Percentiles rank a stretch among this genome's conserved stretches.
These are phyloP conservation scores for Hydrangea macrophylla DNA, from an alignment of 148 eudicot species.

Conservation along the genomic window DNA sequence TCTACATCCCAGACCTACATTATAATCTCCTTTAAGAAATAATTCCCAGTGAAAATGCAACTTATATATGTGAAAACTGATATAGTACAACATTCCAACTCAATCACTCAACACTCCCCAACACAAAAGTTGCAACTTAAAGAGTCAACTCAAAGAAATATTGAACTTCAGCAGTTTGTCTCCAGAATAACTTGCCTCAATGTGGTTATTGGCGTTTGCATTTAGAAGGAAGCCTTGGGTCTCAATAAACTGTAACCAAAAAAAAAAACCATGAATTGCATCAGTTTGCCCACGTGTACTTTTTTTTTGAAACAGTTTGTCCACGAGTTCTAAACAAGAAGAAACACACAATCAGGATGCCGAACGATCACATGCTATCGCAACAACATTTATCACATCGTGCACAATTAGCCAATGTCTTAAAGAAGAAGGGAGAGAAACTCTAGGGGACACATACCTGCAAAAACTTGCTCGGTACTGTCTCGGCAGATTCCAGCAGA, in stretches of 20 bases:
- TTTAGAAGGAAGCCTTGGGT: slow-evolving; percentile 71
- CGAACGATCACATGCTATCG: neutral
- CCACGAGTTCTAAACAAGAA: slow-evolving; percentile 1
- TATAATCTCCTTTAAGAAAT: slow-evolving; percentile 9
- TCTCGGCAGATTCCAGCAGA: slow-evolving; percentile 60
- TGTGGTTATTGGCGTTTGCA: slow-evolving; percentile 57
- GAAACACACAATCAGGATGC: neutral
- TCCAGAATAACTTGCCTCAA: slow-evolving; percentile 59
- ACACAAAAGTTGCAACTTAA: neutral
- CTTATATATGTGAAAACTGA: neutral
- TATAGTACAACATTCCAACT: neutral
- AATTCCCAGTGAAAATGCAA: neutral
- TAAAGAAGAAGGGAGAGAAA: neutral
- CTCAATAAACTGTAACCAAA: slow-evolving; percentile 62
- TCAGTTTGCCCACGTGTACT: slow-evolving; percentile 3
- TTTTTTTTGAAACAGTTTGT: slow-evolving; percentile 8
- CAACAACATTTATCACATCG: neutral
- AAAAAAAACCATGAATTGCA: slow-evolving; percentile 19
- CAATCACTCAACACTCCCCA: neutral
- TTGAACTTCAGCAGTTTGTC: neutral
- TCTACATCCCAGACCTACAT: slow-evolving; percentile 84
- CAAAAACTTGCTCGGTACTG: slow-evolving; percentile 71
- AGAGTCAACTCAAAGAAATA: neutral
- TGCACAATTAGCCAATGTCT: neutral
- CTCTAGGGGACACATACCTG: slow-evolving; percentile 38